Conservation (phyloP, 495 filamentous ascomycete genomes). For the Neurospora intermedia region DNA sequence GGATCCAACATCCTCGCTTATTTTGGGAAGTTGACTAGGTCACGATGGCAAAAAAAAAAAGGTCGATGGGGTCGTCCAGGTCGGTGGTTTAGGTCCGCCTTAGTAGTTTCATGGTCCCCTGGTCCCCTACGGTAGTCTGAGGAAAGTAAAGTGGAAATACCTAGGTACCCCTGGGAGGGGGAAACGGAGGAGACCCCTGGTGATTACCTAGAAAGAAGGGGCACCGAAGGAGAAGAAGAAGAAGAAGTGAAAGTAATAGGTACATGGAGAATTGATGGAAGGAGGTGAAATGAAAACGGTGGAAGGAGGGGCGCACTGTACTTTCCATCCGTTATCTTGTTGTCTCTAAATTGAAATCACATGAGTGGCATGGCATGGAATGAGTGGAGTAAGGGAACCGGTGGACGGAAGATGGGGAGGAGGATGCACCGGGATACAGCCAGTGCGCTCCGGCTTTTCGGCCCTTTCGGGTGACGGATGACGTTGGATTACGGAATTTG, state of each 20-base stretch:
- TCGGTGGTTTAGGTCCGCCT: no score
- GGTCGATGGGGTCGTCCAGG: neutral
- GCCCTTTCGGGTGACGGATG: neutral
- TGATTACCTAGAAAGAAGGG: neutral
- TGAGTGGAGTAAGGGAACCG: neutral
- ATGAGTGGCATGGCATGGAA: neutral
- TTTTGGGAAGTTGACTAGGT: neutral
- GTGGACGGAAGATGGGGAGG: neutral
- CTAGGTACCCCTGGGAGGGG: neutral
- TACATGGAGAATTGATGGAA: neutral
- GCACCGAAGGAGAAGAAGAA: neutral
- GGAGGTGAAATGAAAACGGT: neutral
- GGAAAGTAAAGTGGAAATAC: neutral
- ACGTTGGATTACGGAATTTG: neutral
- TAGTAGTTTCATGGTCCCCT: no score
- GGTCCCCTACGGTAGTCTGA: neutral
- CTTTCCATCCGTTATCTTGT: neutral
- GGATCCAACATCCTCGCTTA: neutral
- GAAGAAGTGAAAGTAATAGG: neutral
- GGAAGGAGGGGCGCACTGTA: neutral
- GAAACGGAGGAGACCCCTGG: neutral
- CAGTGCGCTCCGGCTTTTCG: neutral
- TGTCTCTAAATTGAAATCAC: neutral
- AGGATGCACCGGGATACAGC: neutral
- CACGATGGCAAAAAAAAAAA: neutral